Conservation (phyloP, 805 yeast genomes). For the Spathaspora sp. region DNA sequence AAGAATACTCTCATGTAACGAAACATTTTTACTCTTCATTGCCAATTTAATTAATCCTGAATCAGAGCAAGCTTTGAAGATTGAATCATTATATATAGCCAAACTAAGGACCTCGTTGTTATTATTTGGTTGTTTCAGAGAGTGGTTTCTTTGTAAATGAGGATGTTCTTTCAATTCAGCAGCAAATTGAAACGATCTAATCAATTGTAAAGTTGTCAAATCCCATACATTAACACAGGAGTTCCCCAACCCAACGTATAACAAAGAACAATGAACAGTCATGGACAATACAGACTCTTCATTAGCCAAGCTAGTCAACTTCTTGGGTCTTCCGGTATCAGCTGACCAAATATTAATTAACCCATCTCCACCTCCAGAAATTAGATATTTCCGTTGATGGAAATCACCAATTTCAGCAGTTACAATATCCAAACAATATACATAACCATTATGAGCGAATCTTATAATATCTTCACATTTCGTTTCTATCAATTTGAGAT, state of each 20-base stretch:
- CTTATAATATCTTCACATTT: slow-evolving; percentile 61
- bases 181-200: slow-evolving; percentile 38
- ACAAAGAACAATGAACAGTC: slow-evolving; percentile 57
- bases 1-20: slow-evolving; percentile 7
- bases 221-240: slow-evolving; percentile 87
- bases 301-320: slow-evolving; percentile 47
- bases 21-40: slow-evolving; percentile 13
- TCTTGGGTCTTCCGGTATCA: slow-evolving; percentile 7
- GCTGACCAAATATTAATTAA: slow-evolving; percentile 73
- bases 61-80: slow-evolving; percentile 58
- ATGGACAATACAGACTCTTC: slow-evolving; percentile 72
- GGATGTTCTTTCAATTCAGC: slow-evolving; percentile 1
- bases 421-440: slow-evolving; percentile 59
- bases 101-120: slow-evolving; percentile 50
- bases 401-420: slow-evolving; percentile 16
- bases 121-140: slow-evolving; percentile 4
- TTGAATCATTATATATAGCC: slow-evolving; percentile 50
- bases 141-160: slow-evolving; percentile 1
- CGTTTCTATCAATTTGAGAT: slow-evolving; percentile 51
- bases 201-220: slow-evolving; percentile 71
- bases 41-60: slow-evolving; percentile 35
- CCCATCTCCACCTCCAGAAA: slow-evolving; percentile 88
- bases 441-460: slow-evolving; percentile 91
- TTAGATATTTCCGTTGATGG: slow-evolving; percentile 17
- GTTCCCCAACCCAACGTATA: slow-evolving; percentile 78